A percentile compares a stretch with the other conserved stretches of the same genome.
phyloP scores from a whole-genome alignment of 768 basidiomycete species.

The Auricularia cornea region DNA sequence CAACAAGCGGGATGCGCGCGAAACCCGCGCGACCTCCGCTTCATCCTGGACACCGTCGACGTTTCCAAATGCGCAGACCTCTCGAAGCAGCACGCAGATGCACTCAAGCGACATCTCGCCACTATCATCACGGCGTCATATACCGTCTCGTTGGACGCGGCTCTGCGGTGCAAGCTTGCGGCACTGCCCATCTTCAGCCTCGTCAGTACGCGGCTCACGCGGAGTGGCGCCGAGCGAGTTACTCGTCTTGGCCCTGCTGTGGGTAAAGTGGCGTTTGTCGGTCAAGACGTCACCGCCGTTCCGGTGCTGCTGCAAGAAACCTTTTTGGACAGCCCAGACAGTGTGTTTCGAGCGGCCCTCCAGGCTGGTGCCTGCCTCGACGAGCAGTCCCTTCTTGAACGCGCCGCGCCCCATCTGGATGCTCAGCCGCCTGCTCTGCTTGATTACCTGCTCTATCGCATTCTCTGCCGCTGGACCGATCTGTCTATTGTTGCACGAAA shows the following conservation, averaged over 20 bases:
- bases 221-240: background rate
- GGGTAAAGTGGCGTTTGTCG: background rate
- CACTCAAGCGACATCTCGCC: background rate
- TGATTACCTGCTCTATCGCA: background rate
- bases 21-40: conserved; percentile 1
- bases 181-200: background rate
- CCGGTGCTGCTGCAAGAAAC: background rate
- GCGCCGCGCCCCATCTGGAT: background rate
- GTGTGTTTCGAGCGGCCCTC: background rate
- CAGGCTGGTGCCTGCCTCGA: background rate
- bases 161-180: background rate
- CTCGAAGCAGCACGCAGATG: background rate
- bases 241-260: background rate
- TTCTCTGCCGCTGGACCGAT: background rate
- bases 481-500: background rate
- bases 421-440: background rate
- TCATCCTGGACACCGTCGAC: background rate
- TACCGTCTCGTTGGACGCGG: background rate
- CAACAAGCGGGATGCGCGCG: background rate
- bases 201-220: background rate
- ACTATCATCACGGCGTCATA: background rate
- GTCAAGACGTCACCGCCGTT: background rate
- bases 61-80: background rate
- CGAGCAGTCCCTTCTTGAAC: background rate
- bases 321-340: background rate